A percentile compares a stretch with the other conserved stretches of the same genome.
Conservation (phyloP, 257 asterid genomes). For the Plantago major region DNA sequence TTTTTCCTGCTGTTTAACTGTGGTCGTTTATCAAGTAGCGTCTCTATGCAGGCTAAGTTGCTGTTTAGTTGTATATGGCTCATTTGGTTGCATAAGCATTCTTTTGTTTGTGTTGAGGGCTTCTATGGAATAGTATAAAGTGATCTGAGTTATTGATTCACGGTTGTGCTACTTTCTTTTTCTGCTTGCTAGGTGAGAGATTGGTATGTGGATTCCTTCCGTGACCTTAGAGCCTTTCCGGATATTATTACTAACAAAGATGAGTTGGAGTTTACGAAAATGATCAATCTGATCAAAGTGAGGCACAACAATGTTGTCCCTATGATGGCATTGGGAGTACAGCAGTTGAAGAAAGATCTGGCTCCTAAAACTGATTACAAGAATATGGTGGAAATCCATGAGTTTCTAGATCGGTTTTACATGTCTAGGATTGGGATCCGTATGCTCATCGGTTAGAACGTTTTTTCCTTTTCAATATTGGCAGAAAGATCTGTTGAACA, state of each 20-base stretch:
- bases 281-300: conserved; percentile 89
- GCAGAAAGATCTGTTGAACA: conserved; percentile 17
- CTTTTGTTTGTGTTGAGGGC: not conserved
- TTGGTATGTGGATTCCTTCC: conserved; percentile 97
- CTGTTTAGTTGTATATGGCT: not conserved
- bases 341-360: conserved; percentile 77
- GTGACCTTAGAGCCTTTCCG: conserved; percentile 73
- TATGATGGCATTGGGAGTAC: conserved; percentile 96
- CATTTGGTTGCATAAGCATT: not conserved
- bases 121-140: not conserved
- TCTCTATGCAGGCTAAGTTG: no score
- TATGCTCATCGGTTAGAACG: conserved; percentile 83
- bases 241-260: conserved; percentile 58
- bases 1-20: no score
- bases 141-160: not conserved
- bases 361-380: conserved; percentile 45
- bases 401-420: conserved; percentile 85
- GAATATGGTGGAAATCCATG: conserved; percentile 74
- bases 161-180: not conserved
- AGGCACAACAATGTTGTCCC: conserved; percentile 96
- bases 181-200: conserved; percentile 41
- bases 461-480: conserved; percentile 1
- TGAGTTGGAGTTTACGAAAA: conserved; percentile 70
- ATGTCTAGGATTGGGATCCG: conserved; percentile 95
- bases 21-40: no score